phyloP scores from a whole-genome alignment of 257 asterid genomes.

The Striga asiatica region DNA sequence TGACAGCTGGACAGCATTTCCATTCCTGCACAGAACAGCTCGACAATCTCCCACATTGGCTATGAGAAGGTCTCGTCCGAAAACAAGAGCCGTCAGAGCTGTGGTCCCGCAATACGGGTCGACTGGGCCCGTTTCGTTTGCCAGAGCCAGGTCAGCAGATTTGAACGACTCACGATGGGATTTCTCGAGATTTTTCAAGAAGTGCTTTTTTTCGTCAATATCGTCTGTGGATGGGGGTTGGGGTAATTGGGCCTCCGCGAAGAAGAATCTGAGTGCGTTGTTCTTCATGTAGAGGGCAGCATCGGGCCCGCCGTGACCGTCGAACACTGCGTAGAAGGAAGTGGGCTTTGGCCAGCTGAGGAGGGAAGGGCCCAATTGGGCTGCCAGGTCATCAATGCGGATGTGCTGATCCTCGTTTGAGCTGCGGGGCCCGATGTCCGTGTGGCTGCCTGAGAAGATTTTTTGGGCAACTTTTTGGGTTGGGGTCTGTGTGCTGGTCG shows the following conservation, averaged over 20 bases:
- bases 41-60: not conserved
- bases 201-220: too few species aligned
- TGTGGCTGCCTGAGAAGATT: conserved; percentile 76
- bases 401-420: conserved; percentile 23
- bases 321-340: not conserved
- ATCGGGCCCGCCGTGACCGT: not conserved
- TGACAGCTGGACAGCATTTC: not conserved
- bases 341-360: not conserved
- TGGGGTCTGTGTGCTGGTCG: conserved; percentile 43
- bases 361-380: not conserved
- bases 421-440: conserved; percentile 74
- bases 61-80: not conserved
- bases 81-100: not conserved
- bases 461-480: conserved; percentile 33
- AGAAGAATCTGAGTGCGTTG: not conserved
- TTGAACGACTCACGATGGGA: too few species aligned
- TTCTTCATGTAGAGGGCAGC: not conserved
- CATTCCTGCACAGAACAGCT: not conserved
- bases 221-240: not conserved
- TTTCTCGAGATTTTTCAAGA: too few species aligned
- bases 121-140: not conserved
- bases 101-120: not conserved
- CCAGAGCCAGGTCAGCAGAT: too few species aligned
- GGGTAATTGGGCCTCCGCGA: not conserved
- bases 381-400: not conserved